Base-by-base conservation (phyloP, 148 eudicot species). In the Silene uniflora region DNA sequence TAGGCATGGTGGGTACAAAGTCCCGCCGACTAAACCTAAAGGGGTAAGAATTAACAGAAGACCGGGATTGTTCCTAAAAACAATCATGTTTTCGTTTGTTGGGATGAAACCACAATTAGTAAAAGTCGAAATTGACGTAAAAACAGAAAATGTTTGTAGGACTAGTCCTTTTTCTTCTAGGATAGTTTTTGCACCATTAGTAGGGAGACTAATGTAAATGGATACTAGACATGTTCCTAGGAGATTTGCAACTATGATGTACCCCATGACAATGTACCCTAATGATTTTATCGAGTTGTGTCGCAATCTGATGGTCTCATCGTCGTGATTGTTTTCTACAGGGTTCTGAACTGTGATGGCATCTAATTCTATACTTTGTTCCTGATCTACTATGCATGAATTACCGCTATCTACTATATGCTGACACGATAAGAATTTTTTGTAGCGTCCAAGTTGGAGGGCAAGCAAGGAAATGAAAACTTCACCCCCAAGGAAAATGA, bases 401-500 rank as follows among this genome's bases (percentile, higher is more conserved):
- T 11, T 62, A 2, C n/a, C 18, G 32, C 32, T 0, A 10, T 62
- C 19, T 59, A 25, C 19, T 59, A 25, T 7, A 32, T 55, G 35
- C 54, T 58, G 59, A 44, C 23, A 27, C 10, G 21, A 59, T 14
- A n/a, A n/a, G 46, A 58, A 5, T 19, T 23, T 12, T 39, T 79
- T 77, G 66, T 29, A 76, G 9, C 81, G 59, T 56, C 47, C 61
- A 5, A 86, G 17, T 42, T 64, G 82, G 65, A 90, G 84, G 54
- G 82, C 72, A 4, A 86, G 67, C 79, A 88, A 73, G 32, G 91
- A 88, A 46, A 80, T 75, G 66, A 83, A 86, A 1, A 83, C 81
- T 67, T 90, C 89, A 4, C 88, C 87, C 2, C 93, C 89, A 4
- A 88, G 22, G 49, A 88, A 78, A 85, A 90, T 90, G 12, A 86